A percentile compares a stretch with the other conserved stretches of the same genome.
phyloP scores from a whole-genome alignment of 441 rosid genomes.

The Syzygium syzygioides region DNA sequence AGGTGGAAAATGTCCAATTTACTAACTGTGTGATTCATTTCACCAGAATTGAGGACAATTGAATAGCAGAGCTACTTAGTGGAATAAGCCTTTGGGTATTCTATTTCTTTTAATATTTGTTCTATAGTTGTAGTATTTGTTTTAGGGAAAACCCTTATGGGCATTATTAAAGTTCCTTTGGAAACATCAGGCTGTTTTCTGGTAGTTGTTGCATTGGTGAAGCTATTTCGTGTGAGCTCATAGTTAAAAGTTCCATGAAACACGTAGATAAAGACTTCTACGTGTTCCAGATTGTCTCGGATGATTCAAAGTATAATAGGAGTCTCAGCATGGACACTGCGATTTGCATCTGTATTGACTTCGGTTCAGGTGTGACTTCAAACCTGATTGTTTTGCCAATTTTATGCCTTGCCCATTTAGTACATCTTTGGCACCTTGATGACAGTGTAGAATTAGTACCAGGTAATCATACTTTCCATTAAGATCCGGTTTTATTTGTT shows the following conservation, averaged over 20 bases:
- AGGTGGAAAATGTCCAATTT: not conserved
- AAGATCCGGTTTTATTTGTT: not conserved
- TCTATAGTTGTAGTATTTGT: not conserved
- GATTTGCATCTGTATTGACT: not conserved
- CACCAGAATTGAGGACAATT: not conserved
- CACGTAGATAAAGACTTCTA: not conserved
- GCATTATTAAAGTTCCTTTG: not conserved
- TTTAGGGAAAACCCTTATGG: not conserved
- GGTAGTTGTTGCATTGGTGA: not conserved
- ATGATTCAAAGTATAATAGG: not conserved
- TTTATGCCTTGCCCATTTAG: not conserved
- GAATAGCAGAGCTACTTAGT: not conserved
- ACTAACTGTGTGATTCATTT: not conserved
- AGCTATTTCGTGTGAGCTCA: not conserved
- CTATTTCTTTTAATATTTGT: not conserved
- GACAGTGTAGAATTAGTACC: not conserved
- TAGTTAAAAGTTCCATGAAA: not conserved
- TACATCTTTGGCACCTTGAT: not conserved
- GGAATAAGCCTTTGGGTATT: not conserved
- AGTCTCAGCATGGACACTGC: not conserved
- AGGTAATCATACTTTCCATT: not conserved
- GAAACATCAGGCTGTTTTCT: not conserved
- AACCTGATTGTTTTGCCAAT: not conserved
- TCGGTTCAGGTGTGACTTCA: not conserved
- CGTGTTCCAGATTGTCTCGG: not conserved